Evolutionary conservation across 805 yeast genomes (phyloP), one percentile per base, ranked within the genome.

Genomic region (Lipomyces starkeyi): DNA sequence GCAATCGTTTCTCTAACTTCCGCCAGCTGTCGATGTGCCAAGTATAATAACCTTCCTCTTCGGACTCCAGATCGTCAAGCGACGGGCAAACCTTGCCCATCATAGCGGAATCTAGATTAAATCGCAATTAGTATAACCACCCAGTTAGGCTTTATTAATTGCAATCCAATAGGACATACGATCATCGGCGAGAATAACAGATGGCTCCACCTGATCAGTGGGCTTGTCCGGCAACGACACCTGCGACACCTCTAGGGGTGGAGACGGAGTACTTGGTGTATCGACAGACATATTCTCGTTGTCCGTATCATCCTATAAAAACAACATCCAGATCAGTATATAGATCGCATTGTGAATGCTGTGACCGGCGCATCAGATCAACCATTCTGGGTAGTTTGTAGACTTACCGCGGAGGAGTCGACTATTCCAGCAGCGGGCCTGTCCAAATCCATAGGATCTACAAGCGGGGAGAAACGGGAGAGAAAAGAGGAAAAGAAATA

Each of bases 1-100:
- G 75, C 65, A 75, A 67, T 71, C 81, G 71, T 69, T 76, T 73
- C 17, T 75, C 75, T 20, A 81, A 78, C 63, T 72, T 73, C 57
- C 75, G 72, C 78, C 84, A 83, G 74, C 79, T 77, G 22, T 68
- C 70, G 57, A 80, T 77, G 27, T 68, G 69, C 83, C 83, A 80
- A 7, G 80, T 77, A 66, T 53, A 69, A 34, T 64, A 62, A 14
- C 60, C 61, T 52, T 73, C 75, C 32, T 63, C 70, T 17, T 62
- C 73, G 3, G 73, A 66, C 55, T 76, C 79, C 11, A 75, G 67
- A 52, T 74, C 76, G n/a, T 76, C 77, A 40, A 47, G 20, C 37
- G 68, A 59, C 34, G 68, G 72, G 57, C 66, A 68, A n/a, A 64
- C 66, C 32, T 58, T 57, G 22, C 25, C 53, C 57, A 63, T 53